Evolutionary conservation across 306 rosid genomes (phyloP).

Genomic region (Gynostemma pentaphyllum): DNA sequence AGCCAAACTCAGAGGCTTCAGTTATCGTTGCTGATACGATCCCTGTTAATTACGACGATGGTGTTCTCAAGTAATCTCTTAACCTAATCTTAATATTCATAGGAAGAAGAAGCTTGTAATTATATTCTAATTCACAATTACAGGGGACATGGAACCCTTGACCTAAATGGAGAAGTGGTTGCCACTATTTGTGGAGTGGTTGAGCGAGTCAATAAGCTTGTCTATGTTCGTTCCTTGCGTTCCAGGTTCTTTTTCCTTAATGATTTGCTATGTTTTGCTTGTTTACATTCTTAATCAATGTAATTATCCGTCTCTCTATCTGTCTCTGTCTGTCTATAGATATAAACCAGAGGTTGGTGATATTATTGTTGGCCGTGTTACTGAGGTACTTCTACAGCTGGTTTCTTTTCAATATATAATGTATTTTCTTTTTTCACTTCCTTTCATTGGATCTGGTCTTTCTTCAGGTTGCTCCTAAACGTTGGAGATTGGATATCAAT

Average conservation of each 20-base stretch:
- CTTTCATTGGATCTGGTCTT: background rate
- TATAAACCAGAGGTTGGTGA: conserved; percentile 97
- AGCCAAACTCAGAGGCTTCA: conserved; percentile 60
- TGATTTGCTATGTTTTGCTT: background rate
- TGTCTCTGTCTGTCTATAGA: conserved; percentile 36
- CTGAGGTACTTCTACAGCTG: conserved; percentile 51
- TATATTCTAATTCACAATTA: too few relatives aligned
- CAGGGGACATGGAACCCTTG: conserved; percentile 87
- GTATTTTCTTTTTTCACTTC: background rate
- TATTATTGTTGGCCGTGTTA: conserved; percentile 70
- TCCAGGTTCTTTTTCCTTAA: conserved; percentile 33
- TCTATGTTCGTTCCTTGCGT: conserved; percentile 68
- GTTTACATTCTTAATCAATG: background rate
- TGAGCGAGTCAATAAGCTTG: conserved; percentile 84
- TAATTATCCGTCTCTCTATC: background rate
- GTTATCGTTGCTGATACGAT: conserved; percentile 76
- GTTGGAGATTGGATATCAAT: conserved; percentile 86
- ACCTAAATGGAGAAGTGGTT: conserved; percentile 53
- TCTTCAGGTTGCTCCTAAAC: conserved; percentile 72
- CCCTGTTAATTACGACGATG: conserved; percentile 69
- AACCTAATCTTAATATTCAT: too few relatives aligned
- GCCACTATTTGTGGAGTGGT: conserved; percentile 82
- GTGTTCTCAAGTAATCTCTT: conserved; percentile 39
- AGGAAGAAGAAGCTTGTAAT: too few relatives aligned
- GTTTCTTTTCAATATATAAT: too few relatives aligned